Base-by-base conservation (phyloP, 306 rosid genomes). In the Begonia fuchsioides region DNA sequence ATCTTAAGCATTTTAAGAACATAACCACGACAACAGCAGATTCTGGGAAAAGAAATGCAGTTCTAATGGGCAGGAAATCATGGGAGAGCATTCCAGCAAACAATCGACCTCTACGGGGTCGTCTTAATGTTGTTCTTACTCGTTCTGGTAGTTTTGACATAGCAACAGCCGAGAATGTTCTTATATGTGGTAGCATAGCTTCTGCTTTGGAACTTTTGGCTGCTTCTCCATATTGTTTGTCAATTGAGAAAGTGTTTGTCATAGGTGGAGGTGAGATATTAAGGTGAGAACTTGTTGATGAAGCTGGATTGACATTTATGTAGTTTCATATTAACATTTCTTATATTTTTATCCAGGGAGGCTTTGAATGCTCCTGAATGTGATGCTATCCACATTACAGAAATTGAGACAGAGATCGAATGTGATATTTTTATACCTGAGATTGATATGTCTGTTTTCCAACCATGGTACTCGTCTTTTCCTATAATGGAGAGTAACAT, bases 201-300 rank as follows among this genome's bases (percentile, higher is more conserved):
- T 92, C 98, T 59, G 94, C 98, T 58, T 57, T 92, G 87, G 93
- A 85, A 61, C 59, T 92, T 50, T 68, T 92, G 56, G 96, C 98
- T 59, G 65, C 87, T 62, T 71, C 96, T 45, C 98, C 98, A 14
- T 92, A 92, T 61, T 75, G 83, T 59, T 67, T 76, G 57, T 85
- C 98, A 59, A 85, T 92, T 60, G 98, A 92, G 74, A 85, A 75
- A 75, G 96, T 92, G 48, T 92, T 92, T 70, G 71, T 92, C 39
- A 75, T 76, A 11, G 98, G 98, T 26, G 98, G 98, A 32, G 95
- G 87, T 11, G 71, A 92, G 72, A 75, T 77, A 58, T 62, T 92
- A 39, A 77, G 96, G 98, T 92, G 56, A 12, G 56, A 26, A 26
- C 35, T 26, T 26, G 35, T 3, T 43, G 49, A 17, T 18, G 50